phyloP scores from a whole-genome alignment of 2,329 filamentous ascomycete species.

The Colletotrichum kahawae region DNA sequence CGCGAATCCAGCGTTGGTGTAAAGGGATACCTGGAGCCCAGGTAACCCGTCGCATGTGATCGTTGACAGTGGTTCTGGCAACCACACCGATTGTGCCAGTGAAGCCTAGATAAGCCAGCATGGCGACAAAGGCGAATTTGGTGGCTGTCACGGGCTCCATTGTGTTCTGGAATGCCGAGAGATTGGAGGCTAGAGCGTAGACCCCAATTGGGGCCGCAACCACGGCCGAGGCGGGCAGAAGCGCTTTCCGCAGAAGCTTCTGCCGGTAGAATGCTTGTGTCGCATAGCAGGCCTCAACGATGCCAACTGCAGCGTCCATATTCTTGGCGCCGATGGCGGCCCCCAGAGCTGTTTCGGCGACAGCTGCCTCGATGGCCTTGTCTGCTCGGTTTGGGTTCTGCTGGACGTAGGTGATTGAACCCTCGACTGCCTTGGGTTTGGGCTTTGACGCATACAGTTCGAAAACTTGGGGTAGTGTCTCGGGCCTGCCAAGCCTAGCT shows the following conservation, averaged over 20 bases:
- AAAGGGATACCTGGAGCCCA: slow-evolving; percentile 86
- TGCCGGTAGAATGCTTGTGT: slow-evolving; percentile 69
- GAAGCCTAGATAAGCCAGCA: slow-evolving; percentile 82
- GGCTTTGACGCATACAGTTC: slow-evolving; percentile 85
- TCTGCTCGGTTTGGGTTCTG: slow-evolving; percentile 72
- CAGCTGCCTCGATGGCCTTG: slow-evolving; percentile 72
- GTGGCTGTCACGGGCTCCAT: slow-evolving; percentile 80
- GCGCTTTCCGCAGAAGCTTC: slow-evolving; percentile 69
- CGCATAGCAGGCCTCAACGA: slow-evolving; percentile 73
- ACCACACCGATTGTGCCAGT: slow-evolving; percentile 84
- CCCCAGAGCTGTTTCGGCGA: slow-evolving; percentile 77
- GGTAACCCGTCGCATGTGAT: slow-evolving; percentile 93
- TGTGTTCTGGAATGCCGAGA: slow-evolving; percentile 71
- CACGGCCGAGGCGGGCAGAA: slow-evolving; percentile 62
- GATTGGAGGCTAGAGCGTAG: slow-evolving; percentile 72
- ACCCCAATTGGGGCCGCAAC: slow-evolving; percentile 68
- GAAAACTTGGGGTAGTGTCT: slow-evolving; percentile 81
- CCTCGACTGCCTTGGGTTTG: slow-evolving; percentile 64
- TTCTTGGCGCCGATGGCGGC: slow-evolving; percentile 81
- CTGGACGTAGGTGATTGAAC: slow-evolving; percentile 62
- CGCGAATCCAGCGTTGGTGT: slow-evolving; percentile 81
- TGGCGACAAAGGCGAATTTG: slow-evolving; percentile 77
- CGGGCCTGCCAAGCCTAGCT: slow-evolving; percentile 71
- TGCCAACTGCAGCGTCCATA: slow-evolving; percentile 76
- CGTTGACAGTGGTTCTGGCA: slow-evolving; percentile 85